phyloP scores from a whole-genome alignment of 1,284 basidiomycete genomes.

The Ustilago lituana region DNA sequence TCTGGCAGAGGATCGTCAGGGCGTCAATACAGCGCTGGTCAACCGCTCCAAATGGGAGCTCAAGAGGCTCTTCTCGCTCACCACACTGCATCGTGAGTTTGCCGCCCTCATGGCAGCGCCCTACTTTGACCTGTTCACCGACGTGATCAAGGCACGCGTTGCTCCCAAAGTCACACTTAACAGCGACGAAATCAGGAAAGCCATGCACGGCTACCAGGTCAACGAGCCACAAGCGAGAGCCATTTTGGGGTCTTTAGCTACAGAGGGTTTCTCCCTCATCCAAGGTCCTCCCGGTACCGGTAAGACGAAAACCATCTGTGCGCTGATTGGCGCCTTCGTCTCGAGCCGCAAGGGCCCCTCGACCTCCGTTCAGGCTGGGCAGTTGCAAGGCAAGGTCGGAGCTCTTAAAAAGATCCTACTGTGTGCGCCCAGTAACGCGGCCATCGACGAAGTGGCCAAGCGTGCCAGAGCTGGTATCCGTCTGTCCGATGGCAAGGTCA shows the following conservation, averaged over 20 bases:
- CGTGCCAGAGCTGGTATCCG: slow-evolving; percentile 83
- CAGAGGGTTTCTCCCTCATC: slow-evolving; percentile 86
- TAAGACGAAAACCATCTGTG: slow-evolving; percentile 97
- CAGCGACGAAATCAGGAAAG: slow-evolving; percentile 69
- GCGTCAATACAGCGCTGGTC: slow-evolving; percentile 67
- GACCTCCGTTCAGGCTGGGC: slow-evolving; percentile 36
- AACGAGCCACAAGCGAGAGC: slow-evolving; percentile 96
- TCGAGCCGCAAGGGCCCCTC: slow-evolving; percentile 67
- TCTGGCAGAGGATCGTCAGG: slow-evolving; percentile 67
- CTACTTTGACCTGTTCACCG: slow-evolving; percentile 80
- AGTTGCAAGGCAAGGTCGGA: slow-evolving; percentile 25
- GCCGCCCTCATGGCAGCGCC: slow-evolving; percentile 83
- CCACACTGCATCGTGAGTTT: slow-evolving; percentile 91
- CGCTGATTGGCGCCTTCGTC: slow-evolving; percentile 86
- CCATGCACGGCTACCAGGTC: slow-evolving; percentile 79
- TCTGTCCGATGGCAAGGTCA: slow-evolving; percentile 72
- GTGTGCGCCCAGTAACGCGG: slow-evolving; percentile 97
- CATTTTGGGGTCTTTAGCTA: slow-evolving; percentile 78
- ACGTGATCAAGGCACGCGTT: slow-evolving; percentile 77
- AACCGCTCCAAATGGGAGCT: slow-evolving; percentile 78
- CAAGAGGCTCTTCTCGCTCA: slow-evolving; percentile 85
- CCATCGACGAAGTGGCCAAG: slow-evolving; percentile 93
- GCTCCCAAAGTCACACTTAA: slow-evolving; percentile 71
- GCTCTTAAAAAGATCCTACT: slow-evolving; percentile 79
- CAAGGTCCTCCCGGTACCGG: slow-evolving; percentile 99